These are phyloP conservation scores for Neurospora sp. DNA, from an alignment of 495 filamentous ascomycete genomes.

Conservation along the genomic window DNA sequence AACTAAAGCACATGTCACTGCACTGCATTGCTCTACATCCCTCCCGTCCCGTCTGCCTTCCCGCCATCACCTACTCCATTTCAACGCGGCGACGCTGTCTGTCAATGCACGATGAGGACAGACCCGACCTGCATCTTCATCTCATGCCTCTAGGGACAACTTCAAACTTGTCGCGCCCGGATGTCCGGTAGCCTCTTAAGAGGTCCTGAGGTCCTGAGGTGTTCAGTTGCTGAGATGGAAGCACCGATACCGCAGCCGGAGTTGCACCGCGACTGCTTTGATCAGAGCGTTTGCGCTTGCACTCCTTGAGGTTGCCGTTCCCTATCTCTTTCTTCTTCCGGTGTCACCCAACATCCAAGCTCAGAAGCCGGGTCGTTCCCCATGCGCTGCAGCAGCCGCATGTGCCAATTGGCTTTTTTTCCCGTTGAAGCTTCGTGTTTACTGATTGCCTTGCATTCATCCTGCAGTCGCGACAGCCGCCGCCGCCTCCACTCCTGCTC, in stretches of 20 bases:
- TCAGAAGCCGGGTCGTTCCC: not conserved
- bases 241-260: not conserved
- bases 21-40: not conserved
- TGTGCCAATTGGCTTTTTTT: conserved; percentile 13
- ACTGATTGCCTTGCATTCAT: conserved; percentile 16
- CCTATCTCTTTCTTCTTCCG: not conserved
- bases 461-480: conserved; percentile 7
- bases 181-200: not conserved
- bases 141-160: not conserved
- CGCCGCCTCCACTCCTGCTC: conserved; percentile 2
- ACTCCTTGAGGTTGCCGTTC: not conserved
- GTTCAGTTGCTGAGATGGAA: not conserved
- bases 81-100: not conserved
- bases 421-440: not conserved
- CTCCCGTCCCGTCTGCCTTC: not conserved
- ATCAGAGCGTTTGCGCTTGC: not conserved
- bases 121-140: not conserved
- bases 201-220: not conserved
- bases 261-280: not conserved
- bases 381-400: conserved; percentile 1
- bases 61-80: not conserved
- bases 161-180: not conserved
- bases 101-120: not conserved
- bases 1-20: not conserved
- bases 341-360: not conserved